Evolutionary conservation across 768 basidiomycete genomes (phyloP).

Genomic region (Amanita inopinata): DNA sequence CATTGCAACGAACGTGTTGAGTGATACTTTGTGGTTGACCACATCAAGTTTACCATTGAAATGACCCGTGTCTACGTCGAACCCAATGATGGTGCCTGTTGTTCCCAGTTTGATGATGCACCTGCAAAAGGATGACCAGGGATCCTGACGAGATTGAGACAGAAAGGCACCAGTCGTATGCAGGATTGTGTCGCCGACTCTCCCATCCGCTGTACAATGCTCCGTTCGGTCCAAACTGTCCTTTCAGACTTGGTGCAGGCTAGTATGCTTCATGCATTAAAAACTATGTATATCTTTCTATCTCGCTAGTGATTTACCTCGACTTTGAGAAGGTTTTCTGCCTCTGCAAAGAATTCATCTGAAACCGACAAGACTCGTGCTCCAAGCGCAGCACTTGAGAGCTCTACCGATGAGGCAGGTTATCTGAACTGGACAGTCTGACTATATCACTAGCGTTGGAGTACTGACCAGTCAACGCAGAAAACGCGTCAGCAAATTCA

Average conservation of each 20-base stretch:
- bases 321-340: conserved; percentile 71
- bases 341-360: conserved; percentile 95
- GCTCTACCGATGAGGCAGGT: conserved; percentile 42
- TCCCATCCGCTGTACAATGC: conserved; percentile 97
- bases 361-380: conserved; percentile 68
- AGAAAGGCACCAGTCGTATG: conserved; percentile 67
- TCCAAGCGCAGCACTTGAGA: conserved; percentile 81
- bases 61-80: conserved; percentile 92
- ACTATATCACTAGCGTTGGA: neutral
- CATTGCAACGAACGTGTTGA: conserved; percentile 8
- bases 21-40: neutral
- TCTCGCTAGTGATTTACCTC: conserved; percentile 40
- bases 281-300: too few species aligned
- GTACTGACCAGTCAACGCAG: conserved; percentile 40
- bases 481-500: conserved; percentile 27
- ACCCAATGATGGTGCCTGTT: conserved; percentile 60
- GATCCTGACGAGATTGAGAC: neutral
- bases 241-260: conserved; percentile 85
- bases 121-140: conserved; percentile 33
- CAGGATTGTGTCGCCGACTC: conserved; percentile 76
- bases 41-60: conserved; percentile 62
- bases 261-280: too few species aligned
- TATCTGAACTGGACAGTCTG: neutral
- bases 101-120: conserved; percentile 86
- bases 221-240: conserved; percentile 95